These are phyloP conservation scores for Prunus kanzakura DNA, from an alignment of 306 rosid genomes.

Conservation along the genomic window DNA sequence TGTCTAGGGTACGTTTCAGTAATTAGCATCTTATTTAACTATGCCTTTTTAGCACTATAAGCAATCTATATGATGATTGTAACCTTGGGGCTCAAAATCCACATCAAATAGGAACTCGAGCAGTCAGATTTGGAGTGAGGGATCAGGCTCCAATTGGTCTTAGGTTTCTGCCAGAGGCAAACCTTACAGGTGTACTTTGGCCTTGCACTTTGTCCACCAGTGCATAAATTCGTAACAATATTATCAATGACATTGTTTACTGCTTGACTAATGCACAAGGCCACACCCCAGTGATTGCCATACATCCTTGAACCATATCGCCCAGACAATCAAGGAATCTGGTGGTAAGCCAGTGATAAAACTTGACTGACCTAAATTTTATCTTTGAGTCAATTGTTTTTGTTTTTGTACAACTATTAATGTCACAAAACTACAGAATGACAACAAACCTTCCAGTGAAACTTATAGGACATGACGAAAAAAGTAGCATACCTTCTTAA, in stretches of 20 bases:
- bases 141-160: neutral
- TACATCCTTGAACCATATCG: neutral
- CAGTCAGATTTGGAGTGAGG: neutral
- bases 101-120: neutral
- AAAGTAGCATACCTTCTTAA: slow-evolving; percentile 67
- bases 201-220: neutral
- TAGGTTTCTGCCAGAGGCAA: neutral
- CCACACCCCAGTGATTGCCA: neutral
- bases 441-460: neutral
- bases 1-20: neutral
- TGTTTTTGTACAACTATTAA: neutral
- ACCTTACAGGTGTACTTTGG: neutral
- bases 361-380: neutral
- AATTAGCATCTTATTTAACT: too few species aligned
- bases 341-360: neutral
- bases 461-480: neutral
- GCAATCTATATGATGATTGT: neutral
- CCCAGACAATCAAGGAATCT: neutral
- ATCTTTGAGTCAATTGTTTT: neutral
- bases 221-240: neutral
- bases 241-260: too few species aligned
- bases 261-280: neutral
- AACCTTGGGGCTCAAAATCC: neutral
- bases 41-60: neutral
- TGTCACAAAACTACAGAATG: neutral